Evolutionary conservation across 441 rosid genomes (phyloP).

Genomic region (Manihot esculenta): DNA sequence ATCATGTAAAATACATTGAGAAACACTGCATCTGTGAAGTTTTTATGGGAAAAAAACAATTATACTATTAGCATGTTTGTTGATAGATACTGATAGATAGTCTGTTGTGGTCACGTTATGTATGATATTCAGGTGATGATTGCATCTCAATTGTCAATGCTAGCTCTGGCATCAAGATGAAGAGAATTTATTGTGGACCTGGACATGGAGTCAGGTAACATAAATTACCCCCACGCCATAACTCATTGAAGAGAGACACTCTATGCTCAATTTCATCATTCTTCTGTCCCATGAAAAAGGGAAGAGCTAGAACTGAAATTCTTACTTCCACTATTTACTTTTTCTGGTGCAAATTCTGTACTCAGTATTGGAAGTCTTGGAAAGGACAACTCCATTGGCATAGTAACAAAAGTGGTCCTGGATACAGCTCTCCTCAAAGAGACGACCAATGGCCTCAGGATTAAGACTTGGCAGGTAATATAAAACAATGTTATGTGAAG

Average conservation of each 20-base stretch:
- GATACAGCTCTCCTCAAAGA: slow-evolving; percentile 78
- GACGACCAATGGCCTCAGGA: slow-evolving; percentile 88
- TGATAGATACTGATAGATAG: slow-evolving; percentile 6
- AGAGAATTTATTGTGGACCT: slow-evolving; percentile 83
- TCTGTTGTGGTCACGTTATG: slow-evolving; percentile 2
- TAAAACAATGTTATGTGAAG: background rate
- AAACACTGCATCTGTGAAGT: background rate
- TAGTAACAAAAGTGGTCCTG: slow-evolving; percentile 79
- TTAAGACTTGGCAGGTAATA: slow-evolving; percentile 96
- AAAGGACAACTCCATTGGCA: slow-evolving; percentile 64
- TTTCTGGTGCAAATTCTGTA: slow-evolving; percentile 14
- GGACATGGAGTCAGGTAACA: slow-evolving; percentile 87
- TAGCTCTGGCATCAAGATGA: slow-evolving; percentile 79
- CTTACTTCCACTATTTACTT: background rate
- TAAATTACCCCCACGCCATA: no score
- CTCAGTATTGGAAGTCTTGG: slow-evolving; percentile 94
- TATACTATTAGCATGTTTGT: background rate
- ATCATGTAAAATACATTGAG: background rate
- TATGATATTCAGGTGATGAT: slow-evolving; percentile 75
- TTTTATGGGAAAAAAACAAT: background rate
- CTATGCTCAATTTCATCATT: background rate
- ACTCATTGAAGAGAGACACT: no score
- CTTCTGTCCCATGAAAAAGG: background rate
- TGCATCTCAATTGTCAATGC: slow-evolving; percentile 88
- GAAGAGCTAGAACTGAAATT: slow-evolving; percentile 11